These are phyloP conservation scores for Neurospora discreta DNA, from an alignment of 495 filamentous ascomycete genomes.

Conservation along the genomic window DNA sequence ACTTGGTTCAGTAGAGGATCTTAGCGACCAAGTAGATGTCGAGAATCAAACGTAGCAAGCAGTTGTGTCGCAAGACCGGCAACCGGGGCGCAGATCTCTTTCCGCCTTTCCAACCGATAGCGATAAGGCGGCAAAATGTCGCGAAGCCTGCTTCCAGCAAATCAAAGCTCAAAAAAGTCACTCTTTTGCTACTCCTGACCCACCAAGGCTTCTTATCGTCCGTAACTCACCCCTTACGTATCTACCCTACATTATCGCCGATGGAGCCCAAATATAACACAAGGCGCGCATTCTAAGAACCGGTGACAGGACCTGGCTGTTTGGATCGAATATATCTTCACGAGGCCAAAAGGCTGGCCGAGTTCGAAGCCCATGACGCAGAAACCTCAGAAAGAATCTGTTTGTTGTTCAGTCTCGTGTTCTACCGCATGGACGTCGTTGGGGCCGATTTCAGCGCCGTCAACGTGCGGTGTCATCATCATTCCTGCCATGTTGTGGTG, in stretches of 20 bases:
- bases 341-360: not conserved
- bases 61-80: slow-evolving; percentile 4
- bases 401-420: not conserved
- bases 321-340: not conserved
- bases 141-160: not conserved
- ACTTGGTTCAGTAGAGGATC: not conserved
- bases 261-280: not conserved
- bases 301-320: not conserved
- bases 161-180: not conserved
- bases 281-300: not conserved
- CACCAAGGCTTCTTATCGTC: not conserved
- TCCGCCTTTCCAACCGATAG: slow-evolving; percentile 13
- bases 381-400: not conserved
- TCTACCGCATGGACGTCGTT: not conserved
- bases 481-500: not conserved
- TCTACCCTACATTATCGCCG: not conserved
- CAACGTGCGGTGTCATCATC: not conserved
- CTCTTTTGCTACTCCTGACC: not conserved
- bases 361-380: not conserved
- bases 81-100: slow-evolving; percentile 19
- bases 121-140: slow-evolving; percentile 24
- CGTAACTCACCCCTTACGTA: not conserved
- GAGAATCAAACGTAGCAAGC: not conserved
- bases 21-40: not conserved
- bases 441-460: not conserved